phyloP scores from a whole-genome alignment of 257 asterid species.

The Marsdenia floribunda region DNA sequence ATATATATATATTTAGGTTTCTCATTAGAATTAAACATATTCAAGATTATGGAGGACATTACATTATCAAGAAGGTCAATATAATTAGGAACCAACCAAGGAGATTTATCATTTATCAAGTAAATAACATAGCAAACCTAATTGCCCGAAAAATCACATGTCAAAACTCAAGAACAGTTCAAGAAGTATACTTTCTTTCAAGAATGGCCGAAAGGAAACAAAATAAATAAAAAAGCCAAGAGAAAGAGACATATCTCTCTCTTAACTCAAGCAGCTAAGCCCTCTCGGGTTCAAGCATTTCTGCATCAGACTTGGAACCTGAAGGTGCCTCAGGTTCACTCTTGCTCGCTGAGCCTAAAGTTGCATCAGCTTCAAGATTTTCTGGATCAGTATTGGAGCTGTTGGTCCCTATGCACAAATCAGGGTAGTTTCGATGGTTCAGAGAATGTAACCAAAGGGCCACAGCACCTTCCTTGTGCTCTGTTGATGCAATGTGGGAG shows the following conservation, averaged over 20 bases:
- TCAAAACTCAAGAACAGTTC: not conserved
- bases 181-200: not conserved
- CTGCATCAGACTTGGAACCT: not conserved
- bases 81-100: not conserved
- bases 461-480: slow-evolving; percentile 67
- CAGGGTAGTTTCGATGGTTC: slow-evolving; percentile 79
- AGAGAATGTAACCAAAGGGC: slow-evolving; percentile 85
- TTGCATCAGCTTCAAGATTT: slow-evolving; percentile 14
- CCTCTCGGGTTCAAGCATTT: not conserved
- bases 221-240: too few species aligned
- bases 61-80: not conserved
- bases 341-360: slow-evolving; percentile 4
- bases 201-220: not conserved
- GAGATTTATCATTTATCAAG: not conserved
- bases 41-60: too few species aligned
- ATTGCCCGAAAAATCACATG: not conserved
- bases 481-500: slow-evolving; percentile 69
- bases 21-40: too few species aligned
- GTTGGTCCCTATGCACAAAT: slow-evolving; percentile 32
- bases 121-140: not conserved
- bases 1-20: too few species aligned
- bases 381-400: slow-evolving; percentile 17
- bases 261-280: slow-evolving; percentile 15
- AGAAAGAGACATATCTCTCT: not conserved
- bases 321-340: slow-evolving; percentile 11